A percentile compares a stretch with the other conserved stretches of the same genome.
phyloP scores from a whole-genome alignment of 129 eudicot species.

The Ambrosia artemisiifolia region DNA sequence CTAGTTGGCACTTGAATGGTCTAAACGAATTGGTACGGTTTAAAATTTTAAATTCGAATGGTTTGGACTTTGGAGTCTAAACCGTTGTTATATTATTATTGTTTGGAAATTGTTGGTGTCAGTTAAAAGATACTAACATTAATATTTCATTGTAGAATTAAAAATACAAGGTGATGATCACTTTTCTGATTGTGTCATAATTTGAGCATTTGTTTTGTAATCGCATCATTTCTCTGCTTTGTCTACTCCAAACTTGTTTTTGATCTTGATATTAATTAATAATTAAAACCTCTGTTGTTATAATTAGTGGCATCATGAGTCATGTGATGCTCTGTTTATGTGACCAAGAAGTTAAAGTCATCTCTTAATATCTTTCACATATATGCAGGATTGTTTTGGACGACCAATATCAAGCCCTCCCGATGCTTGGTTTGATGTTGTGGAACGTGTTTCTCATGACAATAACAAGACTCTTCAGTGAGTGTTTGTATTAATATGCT shows the following conservation, averaged over 20 bases:
- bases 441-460: conserved; percentile 92
- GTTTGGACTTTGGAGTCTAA: background rate
- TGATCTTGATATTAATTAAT: background rate
- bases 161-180: background rate
- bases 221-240: background rate
- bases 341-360: background rate
- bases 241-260: background rate
- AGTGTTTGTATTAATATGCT: conserved; percentile 24
- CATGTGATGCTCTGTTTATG: background rate
- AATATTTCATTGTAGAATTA: background rate
- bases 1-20: background rate
- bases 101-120: background rate
- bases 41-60: background rate
- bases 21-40: background rate
- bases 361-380: background rate
- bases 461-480: conserved; percentile 91
- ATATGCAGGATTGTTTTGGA: conserved; percentile 90
- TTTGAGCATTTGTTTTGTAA: background rate
- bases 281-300: background rate
- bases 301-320: background rate
- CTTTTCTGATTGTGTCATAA: background rate
- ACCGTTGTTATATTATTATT: background rate
- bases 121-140: background rate
- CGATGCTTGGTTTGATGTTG: conserved; percentile 99
- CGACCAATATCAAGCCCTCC: conserved; percentile 95